phyloP scores from a whole-genome alignment of 1,284 basidiomycete species.

The Laetiporus sulphureus region DNA sequence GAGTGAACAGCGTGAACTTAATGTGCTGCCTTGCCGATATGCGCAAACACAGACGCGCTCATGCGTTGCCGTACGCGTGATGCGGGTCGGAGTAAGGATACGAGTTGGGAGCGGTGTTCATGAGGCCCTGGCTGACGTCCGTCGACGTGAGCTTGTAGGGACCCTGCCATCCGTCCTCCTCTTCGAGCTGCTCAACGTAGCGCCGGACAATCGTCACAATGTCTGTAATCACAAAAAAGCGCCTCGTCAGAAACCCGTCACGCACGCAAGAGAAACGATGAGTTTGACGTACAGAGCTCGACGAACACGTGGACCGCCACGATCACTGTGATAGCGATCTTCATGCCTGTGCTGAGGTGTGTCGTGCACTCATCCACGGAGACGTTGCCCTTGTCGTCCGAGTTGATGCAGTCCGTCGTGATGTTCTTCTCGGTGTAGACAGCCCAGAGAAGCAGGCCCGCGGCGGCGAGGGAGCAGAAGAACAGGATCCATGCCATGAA shows the following conservation, averaged over 20 bases:
- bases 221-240: constrained; percentile 15
- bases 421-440: constrained; percentile 20
- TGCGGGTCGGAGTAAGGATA: constrained; percentile 25
- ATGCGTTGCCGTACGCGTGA: constrained; percentile 21
- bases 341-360: constrained; percentile 17
- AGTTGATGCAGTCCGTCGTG: constrained; percentile 15
- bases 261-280: background rate
- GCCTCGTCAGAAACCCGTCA: background rate
- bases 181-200: constrained; percentile 25
- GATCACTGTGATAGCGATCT: constrained; percentile 21
- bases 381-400: constrained; percentile 15
- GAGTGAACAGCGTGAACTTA: too few species aligned
- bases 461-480: constrained; percentile 37
- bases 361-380: constrained; percentile 16
- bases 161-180: constrained; percentile 18
- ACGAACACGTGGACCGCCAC: constrained; percentile 37
- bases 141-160: constrained; percentile 20
- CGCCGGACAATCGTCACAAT: constrained; percentile 26
- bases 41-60: too few species aligned
- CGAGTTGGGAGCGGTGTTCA: constrained; percentile 14
- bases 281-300: constrained; percentile 43
- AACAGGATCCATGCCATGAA: constrained; percentile 39
- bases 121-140: constrained; percentile 23
- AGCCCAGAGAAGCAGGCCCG: constrained; percentile 33
- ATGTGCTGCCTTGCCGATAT: too few species aligned